A percentile compares a stretch with the other conserved stretches of the same genome.
These are phyloP conservation scores for Trypanosoma vivax DNA, from an alignment of 208 protist genomes.

Conservation along the genomic window DNA sequence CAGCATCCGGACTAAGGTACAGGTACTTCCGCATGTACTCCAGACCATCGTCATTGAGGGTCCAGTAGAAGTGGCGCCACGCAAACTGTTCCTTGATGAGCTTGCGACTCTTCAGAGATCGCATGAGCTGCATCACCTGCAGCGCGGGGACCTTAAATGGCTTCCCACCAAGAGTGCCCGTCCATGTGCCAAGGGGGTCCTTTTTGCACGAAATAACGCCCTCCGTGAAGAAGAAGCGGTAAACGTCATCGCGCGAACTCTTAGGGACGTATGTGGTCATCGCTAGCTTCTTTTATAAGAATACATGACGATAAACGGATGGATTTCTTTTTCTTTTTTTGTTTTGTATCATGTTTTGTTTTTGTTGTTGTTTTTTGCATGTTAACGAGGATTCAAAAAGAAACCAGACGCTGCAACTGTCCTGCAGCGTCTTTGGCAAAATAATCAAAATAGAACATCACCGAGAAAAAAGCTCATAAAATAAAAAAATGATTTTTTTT, in stretches of 20 bases:
- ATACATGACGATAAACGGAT: conserved; percentile 2
- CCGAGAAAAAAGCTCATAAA: not conserved
- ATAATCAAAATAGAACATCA: not conserved
- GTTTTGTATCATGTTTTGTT: no score
- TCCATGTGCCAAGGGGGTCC: conserved; percentile 85
- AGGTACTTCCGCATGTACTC: conserved; percentile 91
- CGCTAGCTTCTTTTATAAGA: conserved; percentile 6
- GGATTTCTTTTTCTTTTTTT: no score
- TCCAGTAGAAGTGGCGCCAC: conserved; percentile 94
- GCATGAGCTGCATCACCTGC: conserved; percentile 88
- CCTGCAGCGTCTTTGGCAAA: not conserved
- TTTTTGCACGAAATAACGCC: conserved; percentile 89
- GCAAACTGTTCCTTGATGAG: conserved; percentile 91
- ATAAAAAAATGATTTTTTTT: conserved; percentile 1
- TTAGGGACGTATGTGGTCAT: conserved; percentile 87
- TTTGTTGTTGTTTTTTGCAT: not conserved
- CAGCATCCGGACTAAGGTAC: conserved; percentile 73
- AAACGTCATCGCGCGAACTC: conserved; percentile 77
- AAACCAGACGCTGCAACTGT: not conserved
- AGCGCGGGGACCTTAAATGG: conserved; percentile 67
- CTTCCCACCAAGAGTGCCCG: conserved; percentile 71
- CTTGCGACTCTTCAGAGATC: conserved; percentile 86
- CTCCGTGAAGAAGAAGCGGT: conserved; percentile 91
- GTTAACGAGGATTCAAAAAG: not conserved
- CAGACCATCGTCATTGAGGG: conserved; percentile 89